These are phyloP conservation scores for Mucor sp. DNA, from an alignment of 371 early-diverging fungal species.

Conservation along the genomic window DNA sequence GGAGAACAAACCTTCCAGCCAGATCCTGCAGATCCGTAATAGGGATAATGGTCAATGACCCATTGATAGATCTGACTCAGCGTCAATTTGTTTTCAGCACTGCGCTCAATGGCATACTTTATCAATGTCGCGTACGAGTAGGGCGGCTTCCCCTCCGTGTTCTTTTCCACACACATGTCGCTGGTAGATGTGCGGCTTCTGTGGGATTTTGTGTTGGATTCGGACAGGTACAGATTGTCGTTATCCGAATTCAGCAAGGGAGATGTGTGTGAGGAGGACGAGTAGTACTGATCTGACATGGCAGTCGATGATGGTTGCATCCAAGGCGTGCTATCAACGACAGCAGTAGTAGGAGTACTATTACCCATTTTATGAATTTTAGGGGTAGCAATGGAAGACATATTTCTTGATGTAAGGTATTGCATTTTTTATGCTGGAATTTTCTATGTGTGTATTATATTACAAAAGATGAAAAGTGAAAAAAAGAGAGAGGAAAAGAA, in stretches of 20 bases:
- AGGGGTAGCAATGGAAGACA: constrained; percentile 16
- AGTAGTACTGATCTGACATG: constrained; percentile 9
- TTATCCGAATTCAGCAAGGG: not conserved
- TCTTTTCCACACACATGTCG: constrained; percentile 31
- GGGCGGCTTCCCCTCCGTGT: constrained; percentile 67
- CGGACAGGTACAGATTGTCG: constrained; percentile 2
- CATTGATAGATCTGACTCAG: constrained; percentile 90
- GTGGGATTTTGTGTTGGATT: constrained; percentile 9
- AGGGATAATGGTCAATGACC: constrained; percentile 78
- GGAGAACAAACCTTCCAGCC: constrained; percentile 84
- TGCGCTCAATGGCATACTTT: constrained; percentile 84
- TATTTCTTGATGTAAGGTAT: constrained; percentile 19
- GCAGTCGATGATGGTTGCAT: constrained; percentile 13
- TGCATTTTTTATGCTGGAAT: constrained; percentile 11
- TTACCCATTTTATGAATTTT: constrained; percentile 14
- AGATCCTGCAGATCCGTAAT: constrained; percentile 69
- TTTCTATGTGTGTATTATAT: not conserved
- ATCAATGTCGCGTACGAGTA: constrained; percentile 90
- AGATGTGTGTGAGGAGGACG: not conserved
- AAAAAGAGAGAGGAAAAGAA: not conserved
- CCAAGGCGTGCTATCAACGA: constrained; percentile 18
- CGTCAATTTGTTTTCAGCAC: constrained; percentile 71
- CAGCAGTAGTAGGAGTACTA: not conserved
- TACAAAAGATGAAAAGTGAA: constrained; percentile 10
- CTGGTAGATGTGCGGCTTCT: constrained; percentile 22